phyloP scores from a whole-genome alignment of 441 rosid genomes.

The Gossypium davidsonii region DNA sequence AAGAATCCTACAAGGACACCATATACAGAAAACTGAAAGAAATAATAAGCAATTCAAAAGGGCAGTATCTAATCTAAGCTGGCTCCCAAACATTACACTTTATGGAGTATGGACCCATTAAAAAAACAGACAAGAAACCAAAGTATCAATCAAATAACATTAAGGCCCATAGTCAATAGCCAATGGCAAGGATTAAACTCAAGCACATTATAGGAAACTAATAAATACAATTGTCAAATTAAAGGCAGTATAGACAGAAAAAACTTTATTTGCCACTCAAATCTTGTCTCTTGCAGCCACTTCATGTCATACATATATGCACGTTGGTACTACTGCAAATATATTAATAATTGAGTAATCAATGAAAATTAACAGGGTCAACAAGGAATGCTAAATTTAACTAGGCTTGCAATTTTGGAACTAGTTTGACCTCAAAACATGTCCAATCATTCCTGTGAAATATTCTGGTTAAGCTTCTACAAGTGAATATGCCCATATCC shows the following conservation, averaged over 20 bases:
- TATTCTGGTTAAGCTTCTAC: neutral
- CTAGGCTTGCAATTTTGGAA: neutral
- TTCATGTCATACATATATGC: neutral
- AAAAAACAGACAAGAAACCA: neutral
- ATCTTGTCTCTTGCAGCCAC: neutral
- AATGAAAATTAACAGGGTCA: neutral
- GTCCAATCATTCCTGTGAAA: neutral
- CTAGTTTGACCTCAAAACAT: neutral
- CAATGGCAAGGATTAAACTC: neutral
- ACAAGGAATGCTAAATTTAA: neutral
- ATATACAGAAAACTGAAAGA: neutral
- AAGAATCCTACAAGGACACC: neutral
- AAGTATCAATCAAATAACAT: neutral
- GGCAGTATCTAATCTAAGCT: conserved; percentile 2
- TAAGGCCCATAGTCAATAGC: neutral
- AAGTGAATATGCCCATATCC: neutral
- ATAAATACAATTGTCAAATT: neutral
- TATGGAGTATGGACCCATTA: conserved; percentile 2
- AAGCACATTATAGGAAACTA: conserved; percentile 8
- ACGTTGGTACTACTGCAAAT: neutral
- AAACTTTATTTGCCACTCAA: neutral
- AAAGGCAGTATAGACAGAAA: neutral
- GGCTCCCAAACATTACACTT: neutral
- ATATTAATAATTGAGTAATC: neutral
- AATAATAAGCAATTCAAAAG: neutral